Percentiles rank a stretch among this genome's conserved stretches.
These are phyloP conservation scores for Podila epigama DNA, from an alignment of 192 early-diverging fungal genomes.

Conservation along the genomic window DNA sequence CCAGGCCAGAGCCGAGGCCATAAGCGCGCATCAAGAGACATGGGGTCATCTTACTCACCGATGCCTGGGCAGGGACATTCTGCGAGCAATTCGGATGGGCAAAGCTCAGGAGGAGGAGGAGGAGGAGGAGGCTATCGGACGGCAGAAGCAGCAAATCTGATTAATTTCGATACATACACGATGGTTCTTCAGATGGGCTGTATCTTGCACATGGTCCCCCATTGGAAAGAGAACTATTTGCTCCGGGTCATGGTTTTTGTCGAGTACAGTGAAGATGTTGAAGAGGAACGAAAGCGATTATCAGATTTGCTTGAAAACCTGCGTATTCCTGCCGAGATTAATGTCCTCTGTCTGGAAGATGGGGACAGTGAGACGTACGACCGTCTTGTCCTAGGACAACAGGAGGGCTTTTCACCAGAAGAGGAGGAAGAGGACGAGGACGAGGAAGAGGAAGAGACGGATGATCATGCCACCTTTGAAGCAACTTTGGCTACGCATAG, in stretches of 20 bases:
- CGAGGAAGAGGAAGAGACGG: neutral
- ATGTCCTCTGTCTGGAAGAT: conserved; percentile 58
- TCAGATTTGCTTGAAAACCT: conserved; percentile 63
- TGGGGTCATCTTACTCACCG: neutral
- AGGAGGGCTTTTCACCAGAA: neutral
- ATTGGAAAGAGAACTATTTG: conserved; percentile 67
- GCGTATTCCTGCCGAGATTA: conserved; percentile 68
- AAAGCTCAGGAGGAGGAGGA: neutral
- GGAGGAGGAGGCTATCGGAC: too few relatives aligned
- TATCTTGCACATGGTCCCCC: conserved; percentile 73
- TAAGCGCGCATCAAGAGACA: conserved; percentile 23
- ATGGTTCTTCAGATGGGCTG: conserved; percentile 80
- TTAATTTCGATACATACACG: conserved; percentile 73
- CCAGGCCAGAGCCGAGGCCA: neutral
- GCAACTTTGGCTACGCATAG: too few relatives aligned
- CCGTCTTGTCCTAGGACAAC: conserved; percentile 40
- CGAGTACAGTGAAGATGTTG: conserved; percentile 66
- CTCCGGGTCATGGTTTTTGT: conserved; percentile 77
- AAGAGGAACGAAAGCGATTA: conserved; percentile 64
- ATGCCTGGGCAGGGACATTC: neutral
- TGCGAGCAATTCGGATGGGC: neutral
- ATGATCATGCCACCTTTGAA: neutral
- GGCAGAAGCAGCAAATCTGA: conserved; percentile 43
- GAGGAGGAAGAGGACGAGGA: conserved; percentile 16
- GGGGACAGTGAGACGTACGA: conserved; percentile 53